Conservation (phyloP, 345 rosid genomes). For the Luvunga scandens region DNA sequence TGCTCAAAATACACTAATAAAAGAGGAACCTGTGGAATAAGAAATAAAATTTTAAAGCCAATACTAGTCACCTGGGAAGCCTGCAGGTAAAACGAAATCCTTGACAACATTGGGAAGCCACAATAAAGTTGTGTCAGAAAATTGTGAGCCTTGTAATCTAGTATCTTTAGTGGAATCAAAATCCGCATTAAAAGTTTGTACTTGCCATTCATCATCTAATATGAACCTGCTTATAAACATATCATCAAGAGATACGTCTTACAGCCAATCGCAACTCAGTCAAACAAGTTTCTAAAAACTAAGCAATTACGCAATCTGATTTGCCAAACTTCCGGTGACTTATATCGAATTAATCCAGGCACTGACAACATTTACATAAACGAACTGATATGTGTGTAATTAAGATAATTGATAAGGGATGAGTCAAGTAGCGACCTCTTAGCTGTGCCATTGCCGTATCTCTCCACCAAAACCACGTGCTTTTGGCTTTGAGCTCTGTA, state of each 20-base stretch:
- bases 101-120: slow-evolving; percentile 65
- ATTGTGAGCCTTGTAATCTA: slow-evolving; percentile 22
- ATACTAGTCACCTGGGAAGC: slow-evolving; percentile 68
- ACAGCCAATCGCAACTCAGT: slow-evolving; percentile 1
- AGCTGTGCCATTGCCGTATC: slow-evolving; percentile 73
- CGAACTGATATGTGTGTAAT: not conserved
- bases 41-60: not conserved
- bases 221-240: slow-evolving; percentile 46
- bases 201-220: slow-evolving; percentile 47
- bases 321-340: not conserved
- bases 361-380: not conserved
- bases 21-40: not conserved
- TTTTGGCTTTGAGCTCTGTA: slow-evolving; percentile 27
- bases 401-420: not conserved
- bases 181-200: slow-evolving; percentile 45
- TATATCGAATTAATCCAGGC: not conserved
- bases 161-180: slow-evolving; percentile 18
- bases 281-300: not conserved
- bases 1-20: not conserved
- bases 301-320: not conserved
- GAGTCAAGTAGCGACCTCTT: slow-evolving; percentile 45
- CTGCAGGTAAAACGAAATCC: slow-evolving; percentile 75
- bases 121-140: slow-evolving; percentile 32
- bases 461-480: slow-evolving; percentile 61
- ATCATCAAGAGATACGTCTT: slow-evolving; percentile 12